Base-by-base conservation (phyloP, 164 flowering plant genomes). In the Paratinospora sagittata region DNA sequence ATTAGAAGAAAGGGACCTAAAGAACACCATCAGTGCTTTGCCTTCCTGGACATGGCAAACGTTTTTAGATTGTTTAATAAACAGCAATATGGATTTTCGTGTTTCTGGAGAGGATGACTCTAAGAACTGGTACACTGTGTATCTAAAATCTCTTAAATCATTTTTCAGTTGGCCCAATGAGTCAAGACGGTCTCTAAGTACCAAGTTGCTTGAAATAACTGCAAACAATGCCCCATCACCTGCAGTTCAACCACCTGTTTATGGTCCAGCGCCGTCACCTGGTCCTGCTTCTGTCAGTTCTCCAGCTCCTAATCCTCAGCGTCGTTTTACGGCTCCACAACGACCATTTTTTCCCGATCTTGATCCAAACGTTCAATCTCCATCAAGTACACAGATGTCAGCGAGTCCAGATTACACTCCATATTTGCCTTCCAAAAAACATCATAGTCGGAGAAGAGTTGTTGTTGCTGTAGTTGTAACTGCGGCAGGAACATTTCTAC, bases 391-490 rank as follows among this genome's bases (percentile, higher is more conserved):
- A 26, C 45, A 70, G 63, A 41, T 75, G 63, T 72, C 76, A 52
- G 62, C 43, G 37, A 71, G 60, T 78, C 80, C 84, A 60, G 63
- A 24, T 73, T 68, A 84, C 65, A 43, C 77, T 39, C 69, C 80
- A 39, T 36, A 19, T 58, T 41, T 10, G n/a, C 37, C 71, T 17
- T 33, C 76, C 43, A 72, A 73, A n/a, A 68, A 75, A 41, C 37
- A 75, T 7, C 45, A 47, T 7, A 76, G 33, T 67, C 64, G 73
- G 67, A 79, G 57, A 70, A 41, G 85, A 61, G 78, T 96, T 71
- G 78, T 82, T 68, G 65, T 87, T 81, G 96, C 95, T 69, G 89
- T 90, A 72, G 84, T 70, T 65, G 87, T 87, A 61, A 96, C 99
- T 72, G 97, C 98, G 43, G 69, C 75, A 23, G 88, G 78, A 39